A percentile compares a stretch with the other conserved stretches of the same genome.
Evolutionary conservation across 1,284 basidiomycete species (phyloP).

Genomic region (Sanghuangporus baumii): DNA sequence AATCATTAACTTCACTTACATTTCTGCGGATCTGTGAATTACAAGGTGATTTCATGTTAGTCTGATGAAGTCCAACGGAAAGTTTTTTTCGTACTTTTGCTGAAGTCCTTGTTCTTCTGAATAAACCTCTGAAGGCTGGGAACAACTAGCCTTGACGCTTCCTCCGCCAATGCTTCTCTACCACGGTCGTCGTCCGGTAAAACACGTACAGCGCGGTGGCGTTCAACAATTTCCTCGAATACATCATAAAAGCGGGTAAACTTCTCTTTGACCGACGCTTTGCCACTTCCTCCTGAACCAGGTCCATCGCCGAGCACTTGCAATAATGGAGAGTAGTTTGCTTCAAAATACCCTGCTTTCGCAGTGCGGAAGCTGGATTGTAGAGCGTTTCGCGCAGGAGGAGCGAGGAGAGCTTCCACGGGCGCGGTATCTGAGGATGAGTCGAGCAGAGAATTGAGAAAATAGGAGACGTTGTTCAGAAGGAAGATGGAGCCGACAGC

Average conservation of each 20-base stretch:
- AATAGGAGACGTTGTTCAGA: slow-evolving; percentile 69
- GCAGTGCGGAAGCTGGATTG: slow-evolving; percentile 68
- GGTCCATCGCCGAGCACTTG: slow-evolving; percentile 66
- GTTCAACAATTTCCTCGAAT: slow-evolving; percentile 68
- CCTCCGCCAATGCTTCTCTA: slow-evolving; percentile 54
- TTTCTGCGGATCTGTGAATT: slow-evolving; percentile 64
- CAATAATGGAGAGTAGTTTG: slow-evolving; percentile 72
- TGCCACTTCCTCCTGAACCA: slow-evolving; percentile 42
- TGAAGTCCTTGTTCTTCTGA: slow-evolving; percentile 76
- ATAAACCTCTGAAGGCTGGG: slow-evolving; percentile 67
- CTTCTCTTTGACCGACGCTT: slow-evolving; percentile 68
- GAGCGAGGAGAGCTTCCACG: slow-evolving; percentile 45
- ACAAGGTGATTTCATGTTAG: neutral
- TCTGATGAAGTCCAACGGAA: neutral
- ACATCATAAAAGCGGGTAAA: slow-evolving; percentile 74
- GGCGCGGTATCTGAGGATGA: slow-evolving; percentile 38
- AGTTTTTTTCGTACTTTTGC: slow-evolving; percentile 56
- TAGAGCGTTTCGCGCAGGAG: slow-evolving; percentile 53
- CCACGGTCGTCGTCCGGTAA: slow-evolving; percentile 63
- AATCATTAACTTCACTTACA: slow-evolving; percentile 42
- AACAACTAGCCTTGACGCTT: slow-evolving; percentile 69
- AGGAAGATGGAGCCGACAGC: slow-evolving; percentile 70
- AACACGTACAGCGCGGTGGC: slow-evolving; percentile 62
- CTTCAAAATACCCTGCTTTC: slow-evolving; percentile 75
- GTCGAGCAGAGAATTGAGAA: slow-evolving; percentile 51